Conservation (phyloP, 345 rosid species). For the Carallia pectinifolia region DNA sequence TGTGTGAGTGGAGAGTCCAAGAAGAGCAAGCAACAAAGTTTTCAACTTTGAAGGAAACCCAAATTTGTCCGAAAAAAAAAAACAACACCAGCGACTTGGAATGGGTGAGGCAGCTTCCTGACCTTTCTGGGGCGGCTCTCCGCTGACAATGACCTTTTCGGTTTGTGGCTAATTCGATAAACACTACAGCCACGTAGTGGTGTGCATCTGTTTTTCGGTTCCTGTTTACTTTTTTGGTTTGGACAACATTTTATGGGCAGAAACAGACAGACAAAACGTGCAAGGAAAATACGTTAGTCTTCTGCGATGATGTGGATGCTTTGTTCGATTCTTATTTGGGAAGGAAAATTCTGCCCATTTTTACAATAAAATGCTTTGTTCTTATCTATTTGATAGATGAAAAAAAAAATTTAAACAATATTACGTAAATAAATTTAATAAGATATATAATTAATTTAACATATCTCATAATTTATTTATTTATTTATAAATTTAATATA, state of each 20-base stretch:
- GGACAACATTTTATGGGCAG: constrained; percentile 15
- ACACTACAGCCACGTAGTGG: too few relatives aligned
- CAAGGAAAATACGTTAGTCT: constrained; percentile 5
- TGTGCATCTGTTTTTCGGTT: neutral
- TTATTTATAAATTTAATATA: too few relatives aligned
- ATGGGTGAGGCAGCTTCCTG: constrained; percentile 2
- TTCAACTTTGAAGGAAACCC: constrained; percentile 3
- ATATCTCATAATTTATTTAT: too few relatives aligned
- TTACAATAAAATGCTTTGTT: neutral
- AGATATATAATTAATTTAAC: too few relatives aligned
- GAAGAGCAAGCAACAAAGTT: neutral
- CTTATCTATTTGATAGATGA: constrained; percentile 14
- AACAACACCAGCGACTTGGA: neutral
- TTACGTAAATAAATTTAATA: too few relatives aligned
- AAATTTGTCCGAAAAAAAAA: constrained; percentile 8
- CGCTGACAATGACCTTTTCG: neutral
- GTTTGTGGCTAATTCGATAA: neutral
- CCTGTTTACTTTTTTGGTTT: neutral
- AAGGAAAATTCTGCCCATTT: neutral
- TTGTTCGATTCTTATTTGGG: constrained; percentile 5
- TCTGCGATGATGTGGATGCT: constrained; percentile 1
- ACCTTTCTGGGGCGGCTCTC: constrained; percentile 17
- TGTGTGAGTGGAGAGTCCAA: neutral
- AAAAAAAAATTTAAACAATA: too few relatives aligned
- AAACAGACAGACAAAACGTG: neutral